phyloP scores from a whole-genome alignment of 2,329 filamentous ascomycete genomes.

The Lecanicillium sp. region DNA sequence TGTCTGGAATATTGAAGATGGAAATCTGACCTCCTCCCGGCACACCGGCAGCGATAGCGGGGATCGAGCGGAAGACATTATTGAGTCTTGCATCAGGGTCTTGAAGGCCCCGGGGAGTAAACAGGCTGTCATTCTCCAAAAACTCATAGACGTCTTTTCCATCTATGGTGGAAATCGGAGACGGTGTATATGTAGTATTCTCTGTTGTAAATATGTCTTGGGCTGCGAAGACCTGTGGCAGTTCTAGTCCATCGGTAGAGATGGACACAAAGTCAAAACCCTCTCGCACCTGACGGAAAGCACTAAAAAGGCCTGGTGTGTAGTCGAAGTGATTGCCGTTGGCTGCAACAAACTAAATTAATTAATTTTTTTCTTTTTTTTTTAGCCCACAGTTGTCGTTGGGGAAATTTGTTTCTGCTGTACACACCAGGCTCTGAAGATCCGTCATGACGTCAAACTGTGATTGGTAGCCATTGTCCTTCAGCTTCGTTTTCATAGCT shows the following conservation, averaged over 20 bases:
- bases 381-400: neutral
- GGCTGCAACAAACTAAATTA: constrained; percentile 1
- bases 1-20: constrained; percentile 1
- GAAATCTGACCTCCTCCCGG: neutral
- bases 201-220: neutral
- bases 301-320: constrained; percentile 8
- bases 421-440: constrained; percentile 7
- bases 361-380: too few species aligned
- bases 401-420: constrained; percentile 6
- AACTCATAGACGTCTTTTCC: constrained; percentile 4
- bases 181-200: neutral
- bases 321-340: constrained; percentile 13
- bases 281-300: constrained; percentile 8
- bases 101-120: neutral
- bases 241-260: constrained; percentile 7
- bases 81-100: constrained; percentile 5
- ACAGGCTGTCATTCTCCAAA: neutral
- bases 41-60: neutral
- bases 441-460: constrained; percentile 12
- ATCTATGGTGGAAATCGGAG: constrained; percentile 3
- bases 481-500: constrained; percentile 11
- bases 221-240: constrained; percentile 8
- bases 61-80: neutral
- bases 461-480: constrained; percentile 9
- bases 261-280: constrained; percentile 10